Evolutionary conservation across 495 filamentous ascomycete genomes (phyloP), one percentile per base, ranked within the genome.

Genomic region (Aspergillus leporis): DNA sequence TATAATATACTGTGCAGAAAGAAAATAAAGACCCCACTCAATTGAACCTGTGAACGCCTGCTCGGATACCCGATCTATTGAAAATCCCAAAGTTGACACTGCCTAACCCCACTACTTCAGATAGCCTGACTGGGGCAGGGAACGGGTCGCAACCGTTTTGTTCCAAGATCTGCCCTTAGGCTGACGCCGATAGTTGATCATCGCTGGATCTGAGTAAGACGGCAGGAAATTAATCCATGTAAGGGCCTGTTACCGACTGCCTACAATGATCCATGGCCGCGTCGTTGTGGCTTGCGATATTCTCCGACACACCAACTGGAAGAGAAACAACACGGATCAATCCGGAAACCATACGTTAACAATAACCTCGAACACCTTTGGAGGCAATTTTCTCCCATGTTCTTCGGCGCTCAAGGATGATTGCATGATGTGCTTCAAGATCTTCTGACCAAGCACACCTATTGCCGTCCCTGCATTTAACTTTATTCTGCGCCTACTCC

Each of bases 401-500:
- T 10, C 13, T 10, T 36, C 32, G 13, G 32, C 32, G 8, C 10
- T 36, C 32, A 14, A 36, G 32, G 38, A 10, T 22, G 43, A 47
- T 47, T 47, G 43, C 43, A 23, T 47, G 43, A 47, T 47, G 18
- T 47, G 7, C 43, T 23, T 23, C 1, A 23, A 18, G 43, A 47
- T 12, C 43, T 47, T 14, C 43, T 47, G 43, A 47, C 43, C 43
- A 47, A 23, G 19, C 3, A 9, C 16, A 23, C 43, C 43, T 47
- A 47, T 43, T 43, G 18, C 22, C 13, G 38, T 48, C 38, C 54
- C 54, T 49, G 40, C 47, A 28, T 40, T 32, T 22, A 32, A 28
- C 8, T 46, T 32, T 28, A 40, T 40, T 7, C 21, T 47, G 19
- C 5, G 43, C 18, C 43, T 47, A 16, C 21, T 43, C 36, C 10